Base-by-base conservation (phyloP, 805 yeast genomes). In the Ogataea haglerorum region DNA sequence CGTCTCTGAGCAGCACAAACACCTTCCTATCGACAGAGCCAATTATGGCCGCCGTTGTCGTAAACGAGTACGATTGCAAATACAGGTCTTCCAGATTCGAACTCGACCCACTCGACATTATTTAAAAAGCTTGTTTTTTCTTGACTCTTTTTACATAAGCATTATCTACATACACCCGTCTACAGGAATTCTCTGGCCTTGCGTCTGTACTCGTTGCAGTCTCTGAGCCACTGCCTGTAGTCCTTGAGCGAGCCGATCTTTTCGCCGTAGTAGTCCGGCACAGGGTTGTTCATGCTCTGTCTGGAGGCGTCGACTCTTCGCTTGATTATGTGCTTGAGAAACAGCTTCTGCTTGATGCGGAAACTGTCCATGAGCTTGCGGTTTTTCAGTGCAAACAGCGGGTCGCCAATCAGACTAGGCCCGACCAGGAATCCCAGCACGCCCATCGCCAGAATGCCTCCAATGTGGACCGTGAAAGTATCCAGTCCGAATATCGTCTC, bases 201-300 rank as follows among this genome's bases (percentile, higher is more conserved):
- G 68, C 90, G 79, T 60, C 82, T 79, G 70, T 84, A 93, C 26
- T 95, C 89, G 56, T 87, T 83, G 58, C 96, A 86, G 63, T 93
- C 98, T 57, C 98, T 79, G 56, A 93, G 72, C 99, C 99, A 93
- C 63, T 86, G 93, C 67, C 89, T 85, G 67, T 93, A 93, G 50
- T 80, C 90, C 52, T 78, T 77, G 57, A 91, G 65, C 38, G 95
- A 83, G 38, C 88, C 87, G 47, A 93, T 90, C 64, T 86, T 86
- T 67, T 93, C 99, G 29, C 99, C 99, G 60, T 93, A 93, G 67
- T 89, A 93, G 64, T 93, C 99, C n/a, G 97, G 96, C 34, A 93
- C 95, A 10, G 98, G 98, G 65, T 91, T 93, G 40, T 85, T 75
- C 65, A 89, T 83, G 56, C 89, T 79, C 67, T 90, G 96, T 42